Evolutionary conservation across 495 filamentous ascomycete genomes (phyloP), one percentile per base, ranked within the genome.

Genomic region (Tuber melanosporum): DNA sequence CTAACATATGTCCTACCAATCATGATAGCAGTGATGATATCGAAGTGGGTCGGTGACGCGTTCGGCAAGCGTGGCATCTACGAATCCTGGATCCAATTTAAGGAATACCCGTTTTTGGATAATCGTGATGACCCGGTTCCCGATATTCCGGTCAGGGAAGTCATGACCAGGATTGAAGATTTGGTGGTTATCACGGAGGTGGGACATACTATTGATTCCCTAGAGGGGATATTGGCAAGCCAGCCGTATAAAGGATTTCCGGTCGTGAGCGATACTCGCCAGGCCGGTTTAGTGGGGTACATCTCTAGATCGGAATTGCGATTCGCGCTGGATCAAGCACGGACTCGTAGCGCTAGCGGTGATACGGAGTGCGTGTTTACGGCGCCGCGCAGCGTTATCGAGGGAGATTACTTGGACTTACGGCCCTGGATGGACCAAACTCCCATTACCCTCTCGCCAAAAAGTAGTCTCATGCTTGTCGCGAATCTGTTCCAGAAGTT

Each of bases 11-110:
- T 99, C 46, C 90, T 99, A 17, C 95, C 95, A 32, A 98, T 99
- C 83, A 99, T 99, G 95, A 92, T 99, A 76, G 94, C 96, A n/a
- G 95, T 99, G 77, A 97, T 99, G 95, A 86, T 98, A 39, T 92
- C 91, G 77, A 99, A 99, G 85, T 99, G 95, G 95, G 94, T 97
- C 36, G 95, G 95, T 82, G 95, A 99, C 84, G 95, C 95, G 43
- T 97, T 99, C 84, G 93, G 92, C 26, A 93, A 93, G 72, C 90
- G 92, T 26, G 95, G 96, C 44, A 99, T 99, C 84, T 99, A 99
- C 86, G 95, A 99, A 83, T 92, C 90, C 71, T 99, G 95, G 95
- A 98, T 99, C 82, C 92, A 93, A 75, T 91, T 98, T 83, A 95
- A 95, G 79, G 94, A 94, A 81, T 99, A 98, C 85, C 96, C 96